These are phyloP conservation scores for Pleurotus eryngii DNA, from an alignment of 768 basidiomycete genomes.

Conservation along the genomic window DNA sequence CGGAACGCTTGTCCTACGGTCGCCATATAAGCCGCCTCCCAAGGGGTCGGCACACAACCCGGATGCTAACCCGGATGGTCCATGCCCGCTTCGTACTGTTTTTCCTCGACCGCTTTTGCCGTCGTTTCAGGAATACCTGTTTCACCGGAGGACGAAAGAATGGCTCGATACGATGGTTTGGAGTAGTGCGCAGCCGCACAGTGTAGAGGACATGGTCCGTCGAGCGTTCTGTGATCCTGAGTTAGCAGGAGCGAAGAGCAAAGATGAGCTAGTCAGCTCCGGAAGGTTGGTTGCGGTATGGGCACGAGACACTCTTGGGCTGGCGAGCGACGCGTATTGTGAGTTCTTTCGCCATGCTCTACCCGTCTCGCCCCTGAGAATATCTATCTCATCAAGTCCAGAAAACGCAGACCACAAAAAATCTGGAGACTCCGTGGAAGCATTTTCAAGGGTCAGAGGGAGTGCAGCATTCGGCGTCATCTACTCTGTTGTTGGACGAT, in stretches of 20 bases:
- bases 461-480: slow-evolving; percentile 36
- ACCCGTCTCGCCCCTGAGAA: not conserved
- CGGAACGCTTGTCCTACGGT: slow-evolving; percentile 67
- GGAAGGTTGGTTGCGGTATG: slow-evolving; percentile 58
- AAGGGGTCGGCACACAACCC: not conserved
- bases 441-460: not conserved
- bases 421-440: slow-evolving; percentile 68
- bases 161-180: slow-evolving; percentile 89
- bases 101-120: slow-evolving; percentile 66
- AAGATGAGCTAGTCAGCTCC: slow-evolving; percentile 8
- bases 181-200: slow-evolving; percentile 84
- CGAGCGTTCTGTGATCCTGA: slow-evolving; percentile 48
- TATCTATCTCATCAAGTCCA: slow-evolving; percentile 22
- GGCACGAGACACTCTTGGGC: slow-evolving; percentile 76
- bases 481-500: slow-evolving; percentile 51
- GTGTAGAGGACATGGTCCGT: slow-evolving; percentile 71
- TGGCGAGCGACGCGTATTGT: slow-evolving; percentile 64
- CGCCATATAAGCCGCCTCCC: slow-evolving; percentile 29
- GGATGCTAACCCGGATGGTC: slow-evolving; percentile 20
- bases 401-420: slow-evolving; percentile 65
- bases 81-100: slow-evolving; percentile 31
- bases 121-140: slow-evolving; percentile 60
- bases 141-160: slow-evolving; percentile 50
- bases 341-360: slow-evolving; percentile 25
- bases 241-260: slow-evolving; percentile 12